Evolutionary conservation across 2,329 filamentous ascomycete species (phyloP).

Genomic region (Sporothrix phasma): DNA sequence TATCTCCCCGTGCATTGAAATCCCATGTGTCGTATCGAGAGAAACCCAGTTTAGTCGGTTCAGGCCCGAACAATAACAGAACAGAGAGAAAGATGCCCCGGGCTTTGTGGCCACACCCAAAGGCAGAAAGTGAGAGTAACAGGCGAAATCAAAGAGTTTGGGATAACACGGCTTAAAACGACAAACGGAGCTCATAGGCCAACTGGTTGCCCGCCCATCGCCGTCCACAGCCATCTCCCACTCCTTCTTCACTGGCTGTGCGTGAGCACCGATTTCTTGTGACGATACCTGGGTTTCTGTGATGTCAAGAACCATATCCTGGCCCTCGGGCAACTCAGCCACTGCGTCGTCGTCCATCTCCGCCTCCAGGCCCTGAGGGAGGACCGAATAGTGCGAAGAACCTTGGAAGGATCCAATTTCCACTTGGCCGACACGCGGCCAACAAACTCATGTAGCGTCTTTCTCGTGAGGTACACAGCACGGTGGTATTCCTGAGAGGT

Average conservation of each 20-base stretch:
- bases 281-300: constrained; percentile 31
- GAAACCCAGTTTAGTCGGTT: not conserved
- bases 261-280: constrained; percentile 20
- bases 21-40: not conserved
- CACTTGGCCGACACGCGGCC: constrained; percentile 68
- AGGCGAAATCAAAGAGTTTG: too few relatives aligned
- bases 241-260: constrained; percentile 37
- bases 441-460: constrained; percentile 66
- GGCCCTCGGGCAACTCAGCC: constrained; percentile 72
- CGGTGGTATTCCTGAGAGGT: constrained; percentile 53
- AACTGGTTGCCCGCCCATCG: constrained; percentile 23
- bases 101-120: not conserved
- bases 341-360: constrained; percentile 88
- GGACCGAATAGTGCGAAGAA: constrained; percentile 64
- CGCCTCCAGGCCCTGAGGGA: constrained; percentile 66
- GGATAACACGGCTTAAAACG: constrained; percentile 30
- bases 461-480: constrained; percentile 74
- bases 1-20: not conserved
- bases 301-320: constrained; percentile 77
- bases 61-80: not conserved
- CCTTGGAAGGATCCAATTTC: constrained; percentile 60
- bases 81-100: not conserved
- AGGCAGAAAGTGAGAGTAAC: not conserved
- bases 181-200: constrained; percentile 37
- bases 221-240: constrained; percentile 53